phyloP scores from a whole-genome alignment of 2,329 filamentous ascomycete species.

The Mariannaea elegans region DNA sequence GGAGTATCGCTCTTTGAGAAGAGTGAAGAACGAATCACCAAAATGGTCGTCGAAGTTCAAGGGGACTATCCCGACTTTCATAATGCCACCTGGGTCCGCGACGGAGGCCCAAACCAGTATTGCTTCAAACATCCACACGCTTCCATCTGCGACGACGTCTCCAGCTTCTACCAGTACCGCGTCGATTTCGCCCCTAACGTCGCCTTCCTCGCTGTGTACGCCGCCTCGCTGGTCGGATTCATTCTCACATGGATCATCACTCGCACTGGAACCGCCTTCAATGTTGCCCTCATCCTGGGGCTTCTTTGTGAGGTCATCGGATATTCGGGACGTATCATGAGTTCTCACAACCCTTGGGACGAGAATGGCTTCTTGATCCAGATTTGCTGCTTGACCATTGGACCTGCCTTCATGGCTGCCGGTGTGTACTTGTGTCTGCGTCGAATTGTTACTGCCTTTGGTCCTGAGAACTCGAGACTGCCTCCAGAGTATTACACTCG shows the following conservation, averaged over 20 bases:
- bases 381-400: slow-evolving; percentile 70
- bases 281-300: slow-evolving; percentile 62
- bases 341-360: slow-evolving; percentile 62
- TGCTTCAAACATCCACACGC: slow-evolving; percentile 43
- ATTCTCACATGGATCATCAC: slow-evolving; percentile 52
- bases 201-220: slow-evolving; percentile 60
- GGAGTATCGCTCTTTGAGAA: no score
- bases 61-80: slow-evolving; percentile 26
- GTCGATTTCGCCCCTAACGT: slow-evolving; percentile 61
- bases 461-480: slow-evolving; percentile 58
- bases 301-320: slow-evolving; percentile 65
- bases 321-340: slow-evolving; percentile 65
- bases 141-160: slow-evolving; percentile 44
- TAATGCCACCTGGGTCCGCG: slow-evolving; percentile 32
- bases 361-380: slow-evolving; percentile 62
- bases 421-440: slow-evolving; percentile 70
- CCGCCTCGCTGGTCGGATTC: slow-evolving; percentile 52
- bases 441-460: slow-evolving; percentile 58
- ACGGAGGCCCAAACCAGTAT: slow-evolving; percentile 28
- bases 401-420: slow-evolving; percentile 70
- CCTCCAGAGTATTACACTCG: slow-evolving; percentile 57
- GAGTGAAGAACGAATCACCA: neutral
- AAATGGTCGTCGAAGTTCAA: slow-evolving; percentile 12
- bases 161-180: slow-evolving; percentile 59
- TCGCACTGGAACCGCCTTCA: slow-evolving; percentile 60